A percentile compares a stretch with the other conserved stretches of the same genome.
Conservation (phyloP, 371 early-diverging fungal genomes). For the Lichtheimia corymbifera region DNA sequence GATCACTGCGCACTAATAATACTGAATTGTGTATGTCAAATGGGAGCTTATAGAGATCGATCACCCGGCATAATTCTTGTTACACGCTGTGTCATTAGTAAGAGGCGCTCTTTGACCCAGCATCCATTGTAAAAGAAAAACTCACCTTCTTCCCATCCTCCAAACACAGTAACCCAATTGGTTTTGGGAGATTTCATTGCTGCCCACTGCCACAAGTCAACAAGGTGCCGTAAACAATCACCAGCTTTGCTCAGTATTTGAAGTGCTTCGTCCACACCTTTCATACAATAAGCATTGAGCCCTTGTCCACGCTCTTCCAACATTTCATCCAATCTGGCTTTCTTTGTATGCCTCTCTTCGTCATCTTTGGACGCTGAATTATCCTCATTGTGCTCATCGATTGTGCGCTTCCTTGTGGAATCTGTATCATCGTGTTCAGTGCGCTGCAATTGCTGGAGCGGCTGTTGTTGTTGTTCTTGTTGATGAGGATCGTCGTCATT, state of each 20-base stretch:
- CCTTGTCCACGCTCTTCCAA: slow-evolving; percentile 29
- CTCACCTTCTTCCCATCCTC: slow-evolving; percentile 40
- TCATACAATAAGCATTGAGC: slow-evolving; percentile 38
- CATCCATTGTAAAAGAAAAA: not conserved
- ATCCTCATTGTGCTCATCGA: not conserved
- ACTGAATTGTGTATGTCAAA: slow-evolving; percentile 52
- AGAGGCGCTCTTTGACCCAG: not conserved
- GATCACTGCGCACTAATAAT: slow-evolving; percentile 38
- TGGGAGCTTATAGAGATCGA: slow-evolving; percentile 42
- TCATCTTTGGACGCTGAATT: not conserved
- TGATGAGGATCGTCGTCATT: not conserved
- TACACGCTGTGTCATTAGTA: not conserved
- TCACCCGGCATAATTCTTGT: slow-evolving; percentile 29
- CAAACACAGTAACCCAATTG: slow-evolving; percentile 19
- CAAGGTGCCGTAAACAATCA: slow-evolving; percentile 41
- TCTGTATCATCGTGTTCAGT: not conserved
- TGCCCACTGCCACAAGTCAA: slow-evolving; percentile 48
- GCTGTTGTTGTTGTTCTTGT: no score
- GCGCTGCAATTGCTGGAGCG: no score
- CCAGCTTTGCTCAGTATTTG: slow-evolving; percentile 41
- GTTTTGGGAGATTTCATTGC: slow-evolving; percentile 24
- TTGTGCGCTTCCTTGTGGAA: slow-evolving; percentile 6
- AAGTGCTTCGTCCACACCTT: slow-evolving; percentile 44
- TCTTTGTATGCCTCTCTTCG: slow-evolving; percentile 14
- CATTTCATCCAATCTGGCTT: slow-evolving; percentile 12